Evolutionary conservation across 2,329 filamentous ascomycete genomes (phyloP), one percentile per base, ranked within the genome.

Genomic region (Fusarium multiceps): DNA sequence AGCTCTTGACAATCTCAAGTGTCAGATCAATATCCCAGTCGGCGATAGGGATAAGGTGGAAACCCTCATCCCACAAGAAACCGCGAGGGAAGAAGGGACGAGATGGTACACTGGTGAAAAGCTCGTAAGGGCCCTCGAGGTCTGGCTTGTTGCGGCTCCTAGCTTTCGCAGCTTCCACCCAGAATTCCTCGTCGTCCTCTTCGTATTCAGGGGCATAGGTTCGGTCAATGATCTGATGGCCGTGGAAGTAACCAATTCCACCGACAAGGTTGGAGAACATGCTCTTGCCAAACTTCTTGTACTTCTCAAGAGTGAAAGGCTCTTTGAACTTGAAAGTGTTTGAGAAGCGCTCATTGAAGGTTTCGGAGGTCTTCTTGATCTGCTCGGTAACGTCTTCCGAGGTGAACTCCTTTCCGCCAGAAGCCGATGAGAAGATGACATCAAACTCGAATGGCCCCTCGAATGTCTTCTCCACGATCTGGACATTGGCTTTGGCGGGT

Each of bases 61-160:
- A 99, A 1, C 96, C 96, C 79, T 99, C 96, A 75, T 99, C 96
- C 96, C 96, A 99, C 6, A 98, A 85, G 79, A 99, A 99, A 1
- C 96, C 96, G 66, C 96, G 88, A 2, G 96, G 96, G 81, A 99
- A 99, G 84, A 99, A 99, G 0, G 96, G 93, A 7, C 96, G 87
- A 11, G 95, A 98, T 0, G 96, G 96, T 59, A 98, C 91, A 74
- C 90, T 93, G 9, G 94, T 97, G 78, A 94, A 98, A 4, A 99
- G 87, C 78, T 97, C 93, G 57, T 91, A 93, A 2, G 95, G 93
- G 0, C 93, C 93, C 76, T 97, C 94, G 1, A 91, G 81, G 63
- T 89, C 84, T 69, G 94, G 90, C 68, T 88, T 81, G 58, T 88
- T 90, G 63, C 89, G 88, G 25, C 84, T 87, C 61, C 93, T 88